Conservation (phyloP, 352 stramenopile genomes). For the Pythium pyrilobum region DNA sequence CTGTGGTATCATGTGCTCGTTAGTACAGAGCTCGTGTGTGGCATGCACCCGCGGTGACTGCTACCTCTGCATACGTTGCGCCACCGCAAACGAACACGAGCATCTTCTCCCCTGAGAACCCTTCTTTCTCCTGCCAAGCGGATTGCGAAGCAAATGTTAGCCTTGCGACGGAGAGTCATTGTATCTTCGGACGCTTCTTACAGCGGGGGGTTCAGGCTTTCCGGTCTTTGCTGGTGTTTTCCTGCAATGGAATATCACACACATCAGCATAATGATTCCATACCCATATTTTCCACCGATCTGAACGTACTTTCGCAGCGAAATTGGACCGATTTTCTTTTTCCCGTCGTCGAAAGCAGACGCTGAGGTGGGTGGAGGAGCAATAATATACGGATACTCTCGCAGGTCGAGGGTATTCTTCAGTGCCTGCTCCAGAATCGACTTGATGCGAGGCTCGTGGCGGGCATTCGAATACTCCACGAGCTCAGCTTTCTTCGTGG, state of each 20-base stretch:
- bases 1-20: conserved; percentile 21
- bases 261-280: not conserved
- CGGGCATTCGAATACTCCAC: conserved; percentile 79
- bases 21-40: too few species aligned
- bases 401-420: conserved; percentile 56
- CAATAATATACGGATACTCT: conserved; percentile 82
- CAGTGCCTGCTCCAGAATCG: conserved; percentile 47
- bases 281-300: not conserved
- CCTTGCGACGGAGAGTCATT: too few species aligned
- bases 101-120: conserved; percentile 81
- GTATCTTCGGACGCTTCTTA: not conserved
- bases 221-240: conserved; percentile 12
- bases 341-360: conserved; percentile 26
- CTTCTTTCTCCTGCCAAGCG: conserved; percentile 42
- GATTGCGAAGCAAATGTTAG: conserved; percentile 1
- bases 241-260: not conserved
- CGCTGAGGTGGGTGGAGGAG: conserved; percentile 42
- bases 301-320: conserved; percentile 60
- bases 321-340: conserved; percentile 58
- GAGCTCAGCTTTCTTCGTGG: conserved; percentile 48
- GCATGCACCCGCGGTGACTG: too few species aligned
- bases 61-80: conserved; percentile 92
- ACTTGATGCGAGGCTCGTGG: conserved; percentile 72
- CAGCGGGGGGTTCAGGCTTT: not conserved
- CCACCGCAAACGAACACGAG: conserved; percentile 95